Base-by-base conservation (phyloP, 805 yeast species). In the Starmera amethionina region DNA sequence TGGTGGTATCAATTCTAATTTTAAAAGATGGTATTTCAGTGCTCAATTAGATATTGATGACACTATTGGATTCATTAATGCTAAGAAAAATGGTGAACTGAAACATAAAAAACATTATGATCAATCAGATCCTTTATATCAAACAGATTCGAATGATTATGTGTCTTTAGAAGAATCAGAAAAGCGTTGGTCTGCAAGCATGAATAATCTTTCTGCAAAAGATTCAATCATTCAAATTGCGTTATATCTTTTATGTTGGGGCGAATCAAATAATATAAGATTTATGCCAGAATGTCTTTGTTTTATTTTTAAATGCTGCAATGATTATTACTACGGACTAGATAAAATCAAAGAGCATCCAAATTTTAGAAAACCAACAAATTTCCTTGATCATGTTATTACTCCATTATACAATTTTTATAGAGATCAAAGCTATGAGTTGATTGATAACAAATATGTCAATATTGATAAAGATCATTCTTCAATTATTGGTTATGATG, bases 221-320 rank as follows among this genome's bases (percentile, higher is more conserved):
- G 84, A 79, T 41, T 69, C 78, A 42, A 64, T 77, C 4, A 62
- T 68, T 13, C 95, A 87, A 46, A 47, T 87, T 14, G 76, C 84
- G 0, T 59, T 87, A 8, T 88, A 79, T 52, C 65, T 87, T 11
- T 57, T 84, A 41, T 74, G 85, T 46, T 87, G 96, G 96, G 94
- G 95, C 1, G 96, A 87, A 55, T 87, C 95, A 0, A 85, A 83
- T 52, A 88, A 85, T 49, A 55, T 87, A 3, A 68, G 96, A 46
- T 87, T 83, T 51, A 79, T 87, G 77, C 96, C 96, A 0, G 96
- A 87, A 54, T 85, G 95, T 50, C 55, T 87, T 18, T 85, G 94
- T 45, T 87, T 88, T 49, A 74, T 87, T 22, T 86, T 79, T 64
- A 84, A 86, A 52, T 81, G 94, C 49, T 86, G 94, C 38, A 72